Conservation (phyloP, 1,284 basidiomycete genomes). For the Malassezia equina region DNA sequence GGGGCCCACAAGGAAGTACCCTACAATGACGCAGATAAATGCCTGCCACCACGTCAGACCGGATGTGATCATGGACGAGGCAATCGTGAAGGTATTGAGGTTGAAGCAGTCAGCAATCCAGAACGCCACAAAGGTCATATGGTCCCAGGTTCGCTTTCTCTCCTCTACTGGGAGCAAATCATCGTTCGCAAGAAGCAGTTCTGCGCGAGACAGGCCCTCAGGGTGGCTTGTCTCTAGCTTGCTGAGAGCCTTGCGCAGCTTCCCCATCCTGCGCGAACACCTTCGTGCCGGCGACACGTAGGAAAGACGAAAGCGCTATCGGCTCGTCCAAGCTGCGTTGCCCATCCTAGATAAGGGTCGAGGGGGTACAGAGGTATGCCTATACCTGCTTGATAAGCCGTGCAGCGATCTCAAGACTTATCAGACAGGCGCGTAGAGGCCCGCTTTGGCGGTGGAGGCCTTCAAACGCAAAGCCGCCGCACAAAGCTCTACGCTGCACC, state of each 20-base stretch:
- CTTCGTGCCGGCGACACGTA: too few species aligned
- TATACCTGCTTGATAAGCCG: background rate
- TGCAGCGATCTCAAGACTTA: background rate
- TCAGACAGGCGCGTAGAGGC: background rate
- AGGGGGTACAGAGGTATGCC: background rate
- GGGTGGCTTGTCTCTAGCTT: background rate
- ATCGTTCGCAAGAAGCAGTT: background rate
- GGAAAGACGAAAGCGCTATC: background rate
- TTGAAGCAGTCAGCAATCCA: slow-evolving; percentile 42
- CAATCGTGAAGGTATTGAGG: slow-evolving; percentile 24
- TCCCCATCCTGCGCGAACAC: background rate
- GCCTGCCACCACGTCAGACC: slow-evolving; percentile 37
- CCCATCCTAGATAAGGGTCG: too few species aligned
- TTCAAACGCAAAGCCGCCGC: background rate
- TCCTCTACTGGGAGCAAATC: background rate
- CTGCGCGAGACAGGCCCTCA: background rate
- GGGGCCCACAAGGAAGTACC: slow-evolving; percentile 62
- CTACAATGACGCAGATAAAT: slow-evolving; percentile 50
- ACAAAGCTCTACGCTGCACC: background rate
- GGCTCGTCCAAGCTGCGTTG: background rate
- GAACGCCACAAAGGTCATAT: slow-evolving; percentile 29
- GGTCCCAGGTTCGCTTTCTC: slow-evolving; percentile 26
- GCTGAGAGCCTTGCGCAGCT: background rate
- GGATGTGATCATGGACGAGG: background rate
- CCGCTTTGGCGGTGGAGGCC: background rate